Base-by-base conservation (phyloP, 345 rosid species). In the Eucalyptus polyanthemos region DNA sequence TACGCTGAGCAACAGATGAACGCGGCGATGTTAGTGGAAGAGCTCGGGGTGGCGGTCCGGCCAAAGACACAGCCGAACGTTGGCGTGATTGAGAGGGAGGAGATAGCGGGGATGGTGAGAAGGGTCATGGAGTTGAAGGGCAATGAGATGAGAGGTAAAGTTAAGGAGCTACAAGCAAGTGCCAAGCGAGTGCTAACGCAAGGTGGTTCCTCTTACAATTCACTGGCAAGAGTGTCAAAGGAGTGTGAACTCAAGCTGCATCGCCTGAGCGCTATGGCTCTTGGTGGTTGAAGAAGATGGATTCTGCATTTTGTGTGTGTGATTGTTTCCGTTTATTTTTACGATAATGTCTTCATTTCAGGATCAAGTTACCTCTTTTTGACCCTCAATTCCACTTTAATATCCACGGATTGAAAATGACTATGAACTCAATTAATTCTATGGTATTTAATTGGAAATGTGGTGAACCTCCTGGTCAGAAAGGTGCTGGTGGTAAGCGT, bases 1-100 rank as follows among this genome's bases (percentile, higher is more conserved):
- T 94, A 92, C 13, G 93, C 95, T 4, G 96, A 95, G 90, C 95
- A 95, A 87, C 90, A 53, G 47, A 91, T 95, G 94, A 95, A 93
- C 50, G 94, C 95, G 4, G 88, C 95, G 10, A 6, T 94, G 89
- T 91, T 96, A 12, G 86, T 50, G 13, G 97, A 94, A 42, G 97
- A 94, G 88, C 86, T 97, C 1, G 90, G 91, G 6, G 92, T 94
- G 72, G 96, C 96, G 1, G 72, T 95, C 5, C 88, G 93, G 40
- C 87, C 94, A 25, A 91, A 88, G 88, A 44, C 29, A 29, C 49
- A 7, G 88, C 89, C 89, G 6, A 42, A 89, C 3, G 80, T n/a
- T 22, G 86, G 51, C 8, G 87, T 90, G 24, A 91, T 95, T 29
- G 88, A 90, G 25, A 93, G 94, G 67, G 91, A 92, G 90, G 95